A percentile compares a stretch with the other conserved stretches of the same genome.
Evolutionary conservation across 495 filamentous ascomycete genomes (phyloP).

Genomic region (Aspergillus biplanus): DNA sequence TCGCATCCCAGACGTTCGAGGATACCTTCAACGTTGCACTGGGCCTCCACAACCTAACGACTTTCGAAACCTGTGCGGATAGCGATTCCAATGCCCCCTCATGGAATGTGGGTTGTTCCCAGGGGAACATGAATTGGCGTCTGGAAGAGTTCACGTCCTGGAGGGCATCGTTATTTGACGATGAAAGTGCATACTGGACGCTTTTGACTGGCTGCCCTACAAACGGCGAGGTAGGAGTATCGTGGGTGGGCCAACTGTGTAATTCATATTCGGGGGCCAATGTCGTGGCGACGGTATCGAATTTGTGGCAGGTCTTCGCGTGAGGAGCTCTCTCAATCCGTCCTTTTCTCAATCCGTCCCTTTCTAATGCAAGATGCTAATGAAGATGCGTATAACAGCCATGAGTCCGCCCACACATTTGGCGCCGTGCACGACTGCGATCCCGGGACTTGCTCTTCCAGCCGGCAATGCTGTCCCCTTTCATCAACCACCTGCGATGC

Average conservation of each 20-base stretch:
- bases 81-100: conserved; percentile 59
- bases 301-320: conserved; percentile 92
- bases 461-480: conserved; percentile 82
- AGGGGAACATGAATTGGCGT: conserved; percentile 66
- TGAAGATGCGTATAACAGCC: conserved; percentile 32
- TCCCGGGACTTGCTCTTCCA: conserved; percentile 57
- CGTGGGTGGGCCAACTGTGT: conserved; percentile 86
- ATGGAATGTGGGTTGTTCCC: conserved; percentile 76
- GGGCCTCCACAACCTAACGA: conserved; percentile 76
- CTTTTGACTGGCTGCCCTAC: conserved; percentile 81
- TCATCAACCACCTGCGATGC: conserved; percentile 69
- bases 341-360: neutral
- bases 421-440: conserved; percentile 92
- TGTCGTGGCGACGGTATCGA: conserved; percentile 75
- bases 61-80: conserved; percentile 68
- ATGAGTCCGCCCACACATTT: conserved; percentile 90
- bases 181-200: conserved; percentile 82
- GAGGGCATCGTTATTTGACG: conserved; percentile 67
- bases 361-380: neutral
- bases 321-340: conserved; percentile 20
- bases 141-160: conserved; percentile 80
- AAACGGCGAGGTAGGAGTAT: conserved; percentile 77
- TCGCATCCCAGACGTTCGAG: conserved; percentile 81
- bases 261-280: conserved; percentile 72
- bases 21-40: conserved; percentile 86